A percentile compares a stretch with the other conserved stretches of the same genome.
phyloP scores from a whole-genome alignment of 2,329 filamentous ascomycete genomes.

The Cladosporium oxysporum region DNA sequence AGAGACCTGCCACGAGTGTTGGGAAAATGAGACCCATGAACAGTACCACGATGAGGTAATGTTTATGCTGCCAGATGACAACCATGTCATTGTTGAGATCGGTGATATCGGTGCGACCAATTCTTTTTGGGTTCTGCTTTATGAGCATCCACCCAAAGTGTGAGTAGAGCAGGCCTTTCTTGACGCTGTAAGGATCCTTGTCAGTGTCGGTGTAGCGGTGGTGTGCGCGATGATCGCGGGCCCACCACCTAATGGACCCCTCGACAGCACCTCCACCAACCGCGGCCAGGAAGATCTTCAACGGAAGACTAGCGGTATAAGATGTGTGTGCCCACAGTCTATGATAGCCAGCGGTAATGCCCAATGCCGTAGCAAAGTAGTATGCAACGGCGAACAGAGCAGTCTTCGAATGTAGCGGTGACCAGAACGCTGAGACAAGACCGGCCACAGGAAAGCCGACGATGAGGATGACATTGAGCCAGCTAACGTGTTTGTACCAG shows the following conservation, averaged over 20 bases:
- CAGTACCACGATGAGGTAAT: slow-evolving; percentile 80
- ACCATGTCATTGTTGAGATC: slow-evolving; percentile 84
- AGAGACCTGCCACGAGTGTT: slow-evolving; percentile 67
- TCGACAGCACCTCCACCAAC: slow-evolving; percentile 81
- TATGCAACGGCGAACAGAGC: slow-evolving; percentile 72
- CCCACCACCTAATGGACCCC: slow-evolving; percentile 88
- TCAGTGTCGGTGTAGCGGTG: slow-evolving; percentile 91
- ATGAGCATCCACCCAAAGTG: slow-evolving; percentile 90
- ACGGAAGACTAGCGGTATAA: slow-evolving; percentile 73
- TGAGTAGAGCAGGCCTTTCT: slow-evolving; percentile 82
- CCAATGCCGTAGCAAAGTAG: slow-evolving; percentile 71
- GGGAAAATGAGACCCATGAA: slow-evolving; percentile 77
- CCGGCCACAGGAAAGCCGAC: slow-evolving; percentile 74
- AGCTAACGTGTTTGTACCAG: slow-evolving; percentile 92
- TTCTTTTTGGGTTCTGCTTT: slow-evolving; percentile 89
- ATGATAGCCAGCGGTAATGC: slow-evolving; percentile 63
- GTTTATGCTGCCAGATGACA: slow-evolving; percentile 83
- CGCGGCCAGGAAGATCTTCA: slow-evolving; percentile 79
- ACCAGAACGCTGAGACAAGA: slow-evolving; percentile 73
- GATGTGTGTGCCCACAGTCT: slow-evolving; percentile 84
- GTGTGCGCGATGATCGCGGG: slow-evolving; percentile 81
- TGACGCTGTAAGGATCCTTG: slow-evolving; percentile 87
- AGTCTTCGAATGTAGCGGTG: slow-evolving; percentile 71
- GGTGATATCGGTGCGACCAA: slow-evolving; percentile 83
- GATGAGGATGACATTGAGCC: slow-evolving; percentile 84